These are phyloP conservation scores for Coniochaeta prunicola DNA, from an alignment of 2,329 filamentous ascomycete genomes.

Conservation along the genomic window DNA sequence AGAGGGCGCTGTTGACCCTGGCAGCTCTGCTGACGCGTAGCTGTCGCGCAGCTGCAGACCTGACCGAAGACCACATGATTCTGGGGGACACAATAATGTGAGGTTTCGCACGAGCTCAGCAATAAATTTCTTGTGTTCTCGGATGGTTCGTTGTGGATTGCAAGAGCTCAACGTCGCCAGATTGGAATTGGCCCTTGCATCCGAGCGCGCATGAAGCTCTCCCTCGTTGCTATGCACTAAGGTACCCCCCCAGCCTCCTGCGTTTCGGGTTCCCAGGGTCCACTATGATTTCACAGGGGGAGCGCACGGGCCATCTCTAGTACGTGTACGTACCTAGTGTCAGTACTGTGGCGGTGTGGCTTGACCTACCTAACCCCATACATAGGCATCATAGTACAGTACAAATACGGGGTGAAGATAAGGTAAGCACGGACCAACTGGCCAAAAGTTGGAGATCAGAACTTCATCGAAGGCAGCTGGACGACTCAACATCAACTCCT, in stretches of 20 bases:
- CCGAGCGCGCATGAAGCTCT: conserved; percentile 2
- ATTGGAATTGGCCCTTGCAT: not conserved
- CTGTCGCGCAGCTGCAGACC: conserved; percentile 11
- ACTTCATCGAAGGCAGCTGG: not conserved
- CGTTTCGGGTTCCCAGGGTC: not conserved
- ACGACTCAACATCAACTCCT: not conserved
- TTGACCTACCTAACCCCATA: too few relatives aligned
- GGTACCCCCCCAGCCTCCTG: not conserved
- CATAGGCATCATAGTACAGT: too few relatives aligned
- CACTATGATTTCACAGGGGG: not conserved
- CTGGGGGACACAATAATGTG: too few relatives aligned
- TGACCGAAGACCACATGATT: conserved; percentile 15
- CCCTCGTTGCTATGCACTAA: not conserved
- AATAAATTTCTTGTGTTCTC: not conserved
- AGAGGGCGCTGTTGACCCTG: conserved; percentile 2
- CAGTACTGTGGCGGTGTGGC: not conserved
- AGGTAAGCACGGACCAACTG: not conserved
- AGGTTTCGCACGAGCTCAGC: not conserved
- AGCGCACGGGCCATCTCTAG: not conserved
- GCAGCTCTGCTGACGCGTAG: conserved; percentile 9
- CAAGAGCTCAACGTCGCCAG: not conserved
- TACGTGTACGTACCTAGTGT: too few relatives aligned
- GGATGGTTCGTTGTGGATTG: not conserved
- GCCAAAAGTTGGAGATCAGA: not conserved
- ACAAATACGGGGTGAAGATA: not conserved